phyloP scores from a whole-genome alignment of 2,329 filamentous ascomycete species.

The Fusarium pseudograminearum region DNA sequence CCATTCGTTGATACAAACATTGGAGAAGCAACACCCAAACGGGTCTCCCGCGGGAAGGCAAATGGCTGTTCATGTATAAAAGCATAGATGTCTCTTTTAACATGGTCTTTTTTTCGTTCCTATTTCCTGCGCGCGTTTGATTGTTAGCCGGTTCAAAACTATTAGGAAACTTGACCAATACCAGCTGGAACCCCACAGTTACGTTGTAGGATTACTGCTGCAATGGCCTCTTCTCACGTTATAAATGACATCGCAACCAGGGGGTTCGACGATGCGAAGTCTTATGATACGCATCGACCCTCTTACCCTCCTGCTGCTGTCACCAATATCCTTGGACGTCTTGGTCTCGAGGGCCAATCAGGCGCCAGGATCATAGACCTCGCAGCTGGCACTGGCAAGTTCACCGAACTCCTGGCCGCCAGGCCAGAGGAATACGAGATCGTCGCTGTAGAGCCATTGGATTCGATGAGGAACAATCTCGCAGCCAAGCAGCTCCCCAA shows the following conservation, averaged over 20 bases:
- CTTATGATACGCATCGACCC: slow-evolving; percentile 77
- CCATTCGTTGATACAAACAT: slow-evolving; percentile 28
- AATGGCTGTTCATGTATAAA: slow-evolving; percentile 35
- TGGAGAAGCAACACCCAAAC: slow-evolving; percentile 3
- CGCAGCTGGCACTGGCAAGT: slow-evolving; percentile 77
- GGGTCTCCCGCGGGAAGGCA: slow-evolving; percentile 25
- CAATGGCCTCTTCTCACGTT: slow-evolving; percentile 42
- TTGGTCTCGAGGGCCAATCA: slow-evolving; percentile 62
- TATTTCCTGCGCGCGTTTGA: slow-evolving; percentile 11
- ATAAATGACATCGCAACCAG: slow-evolving; percentile 66
- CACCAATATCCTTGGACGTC: slow-evolving; percentile 65
- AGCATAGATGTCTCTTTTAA: slow-evolving; percentile 1
- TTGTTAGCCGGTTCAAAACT: background rate
- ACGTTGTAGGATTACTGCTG: background rate
- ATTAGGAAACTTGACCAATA: slow-evolving; percentile 6
- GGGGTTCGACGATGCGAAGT: slow-evolving; percentile 73
- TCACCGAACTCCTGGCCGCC: slow-evolving; percentile 71
- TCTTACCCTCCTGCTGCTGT: slow-evolving; percentile 72
- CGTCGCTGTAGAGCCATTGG: slow-evolving; percentile 73
- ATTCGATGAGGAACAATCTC: slow-evolving; percentile 72
- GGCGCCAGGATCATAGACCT: slow-evolving; percentile 70
- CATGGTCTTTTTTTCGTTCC: background rate
- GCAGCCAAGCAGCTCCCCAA: slow-evolving; percentile 66
- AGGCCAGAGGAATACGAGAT: slow-evolving; percentile 71
- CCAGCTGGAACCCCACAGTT: background rate